Base-by-base conservation (phyloP, 306 rosid species). In the Sindora glabra region DNA sequence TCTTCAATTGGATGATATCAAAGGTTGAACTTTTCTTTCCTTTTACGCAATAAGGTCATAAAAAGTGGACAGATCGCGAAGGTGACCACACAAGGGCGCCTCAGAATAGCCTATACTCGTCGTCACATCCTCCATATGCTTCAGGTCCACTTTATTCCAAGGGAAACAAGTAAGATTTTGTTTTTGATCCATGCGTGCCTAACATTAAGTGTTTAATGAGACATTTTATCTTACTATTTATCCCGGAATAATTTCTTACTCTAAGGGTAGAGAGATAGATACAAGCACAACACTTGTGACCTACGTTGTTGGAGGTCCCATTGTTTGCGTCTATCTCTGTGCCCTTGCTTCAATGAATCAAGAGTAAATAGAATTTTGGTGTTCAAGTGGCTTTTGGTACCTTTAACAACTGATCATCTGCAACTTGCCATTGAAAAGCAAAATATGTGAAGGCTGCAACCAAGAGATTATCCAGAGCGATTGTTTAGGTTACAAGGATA, bases 391-490 rank as follows among this genome's bases (percentile, higher is more conserved):
- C 5, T 29, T 29, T 29, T 29, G 34, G 34, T 29, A 1, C 8
- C 5, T 29, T 29, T 29, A 22, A 10, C 39, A 49, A 37, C 15
- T 74, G 52, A 54, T 70, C 30, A 17, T 51, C 16, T 59, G 70
- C 62, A 32, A 30, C 22, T 18, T 73, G 47, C 14, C 65, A 41
- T 51, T 66, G 3, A 66, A 65, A 33, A 50, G 56, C 79, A 88
- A 86, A 75, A 64, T 51, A 64, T 91, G 98, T 18, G 86, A 79
- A 17, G 88, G 89, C 68, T 91, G 98, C 83, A 75, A 83, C 45
- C 71, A 65, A 26, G 83, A 80, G 17, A 87, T 91, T 59, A 41
- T 57, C 24, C 62, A 71, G 10, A 96, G 92, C 6, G 83, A 81
- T 74, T 91, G 83, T 78, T 62, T 91, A 62, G 96, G 84, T 56